Percentiles rank a stretch among this genome's conserved stretches.
phyloP scores from a whole-genome alignment of 306 rosid species.

The Trichosanthes truncata region DNA sequence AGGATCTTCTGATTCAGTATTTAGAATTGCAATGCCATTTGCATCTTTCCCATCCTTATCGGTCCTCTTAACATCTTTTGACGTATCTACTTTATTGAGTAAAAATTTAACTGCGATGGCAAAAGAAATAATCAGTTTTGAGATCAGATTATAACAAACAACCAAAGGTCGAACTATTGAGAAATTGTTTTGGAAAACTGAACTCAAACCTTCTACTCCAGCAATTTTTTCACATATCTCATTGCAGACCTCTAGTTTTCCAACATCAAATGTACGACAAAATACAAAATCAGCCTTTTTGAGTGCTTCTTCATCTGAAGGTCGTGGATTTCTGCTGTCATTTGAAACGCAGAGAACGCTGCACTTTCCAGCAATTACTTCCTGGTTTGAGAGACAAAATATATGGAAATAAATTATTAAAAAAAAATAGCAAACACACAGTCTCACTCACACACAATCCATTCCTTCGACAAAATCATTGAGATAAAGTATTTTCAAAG shows the following conservation, averaged over 20 bases:
- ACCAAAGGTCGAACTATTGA: constrained; percentile 4
- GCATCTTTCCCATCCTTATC: constrained; percentile 32
- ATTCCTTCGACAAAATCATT: not conserved
- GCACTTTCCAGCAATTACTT: constrained; percentile 89
- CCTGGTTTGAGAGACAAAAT: constrained; percentile 32
- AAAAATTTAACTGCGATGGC: constrained; percentile 62
- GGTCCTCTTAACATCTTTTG: constrained; percentile 22
- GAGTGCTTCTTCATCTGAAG: constrained; percentile 43
- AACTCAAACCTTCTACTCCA: constrained; percentile 43
- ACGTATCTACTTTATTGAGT: constrained; percentile 44
- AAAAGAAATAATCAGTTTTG: constrained; percentile 23
- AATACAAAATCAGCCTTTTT: constrained; percentile 62
- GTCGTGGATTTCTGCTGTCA: constrained; percentile 53
- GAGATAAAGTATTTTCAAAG: not conserved
- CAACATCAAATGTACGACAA: constrained; percentile 72
- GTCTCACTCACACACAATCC: not conserved
- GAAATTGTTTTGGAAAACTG: not conserved
- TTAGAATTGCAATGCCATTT: constrained; percentile 16
- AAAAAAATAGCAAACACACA: not conserved
- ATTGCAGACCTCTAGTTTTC: constrained; percentile 17
- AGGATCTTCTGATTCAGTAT: constrained; percentile 23
- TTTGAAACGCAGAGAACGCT: constrained; percentile 55
- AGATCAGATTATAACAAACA: constrained; percentile 5
- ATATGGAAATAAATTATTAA: not conserved
- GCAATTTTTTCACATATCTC: constrained; percentile 46